Conservation (phyloP, 208 protist species). For the Plasmodiophora brassicae region DNA sequence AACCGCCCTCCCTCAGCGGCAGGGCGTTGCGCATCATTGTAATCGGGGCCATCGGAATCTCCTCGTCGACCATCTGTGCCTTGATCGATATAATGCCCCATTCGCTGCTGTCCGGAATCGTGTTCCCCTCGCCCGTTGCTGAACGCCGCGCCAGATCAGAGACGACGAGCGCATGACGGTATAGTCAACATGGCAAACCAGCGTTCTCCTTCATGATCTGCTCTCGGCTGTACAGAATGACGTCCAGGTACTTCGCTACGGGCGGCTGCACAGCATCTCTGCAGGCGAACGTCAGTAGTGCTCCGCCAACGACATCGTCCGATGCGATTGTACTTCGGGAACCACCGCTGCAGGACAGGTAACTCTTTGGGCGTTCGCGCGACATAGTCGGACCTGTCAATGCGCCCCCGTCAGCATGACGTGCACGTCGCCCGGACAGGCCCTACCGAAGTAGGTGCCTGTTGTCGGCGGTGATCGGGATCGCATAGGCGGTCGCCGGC, state of each 20-base stretch:
- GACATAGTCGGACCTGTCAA: constrained; percentile 48
- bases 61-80: constrained; percentile 53
- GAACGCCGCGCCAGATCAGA: too few species aligned
- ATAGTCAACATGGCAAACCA: too few species aligned
- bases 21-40: constrained; percentile 71
- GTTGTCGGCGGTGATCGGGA: constrained; percentile 55
- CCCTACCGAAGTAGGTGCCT: constrained; percentile 47
- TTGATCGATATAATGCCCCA: constrained; percentile 62
- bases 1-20: constrained; percentile 45
- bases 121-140: not conserved
- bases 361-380: constrained; percentile 58
- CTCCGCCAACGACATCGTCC: not conserved
- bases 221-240: constrained; percentile 60
- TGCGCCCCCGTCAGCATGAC: not conserved
- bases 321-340: constrained; percentile 41
- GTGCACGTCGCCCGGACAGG: not conserved
- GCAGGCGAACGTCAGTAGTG: not conserved
- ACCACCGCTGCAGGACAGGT: constrained; percentile 61
- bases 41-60: constrained; percentile 69
- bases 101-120: not conserved
- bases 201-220: constrained; percentile 61
- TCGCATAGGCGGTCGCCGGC: not conserved
- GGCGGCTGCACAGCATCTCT: constrained; percentile 19
- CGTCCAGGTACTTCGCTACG: constrained; percentile 56
- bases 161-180: too few species aligned